Evolutionary conservation across 495 filamentous ascomycete species (phyloP), one percentile per base, ranked within the genome.

Genomic region (Jackrogersella minutella): DNA sequence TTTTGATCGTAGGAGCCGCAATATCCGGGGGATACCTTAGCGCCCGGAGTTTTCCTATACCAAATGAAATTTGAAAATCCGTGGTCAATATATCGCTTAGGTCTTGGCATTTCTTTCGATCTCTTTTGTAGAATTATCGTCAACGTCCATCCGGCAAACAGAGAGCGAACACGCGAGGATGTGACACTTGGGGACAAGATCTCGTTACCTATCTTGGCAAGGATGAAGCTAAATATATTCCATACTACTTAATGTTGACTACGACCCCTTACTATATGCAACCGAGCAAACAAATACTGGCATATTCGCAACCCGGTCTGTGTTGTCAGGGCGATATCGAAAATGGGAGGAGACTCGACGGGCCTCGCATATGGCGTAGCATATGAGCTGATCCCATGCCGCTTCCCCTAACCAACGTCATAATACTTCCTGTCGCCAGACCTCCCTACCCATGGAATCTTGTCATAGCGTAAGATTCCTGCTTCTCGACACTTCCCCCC

Each of bases 391-490:
- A 59, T 56, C 37, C n/a, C 55, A 52, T 58, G 55, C 37, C 37
- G 53, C 54, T 43, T 55, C 28, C 53, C 44, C 54, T 34, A 22
- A 8, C 34, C 49, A 59, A 69, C 66, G 66, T 69, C 66, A 69
- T 59, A 43, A n/a, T n/a, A n/a, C n/a, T 39, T 13, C 26, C 47
- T 41, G 31, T 44, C 43, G 50, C 36, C 58, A 53, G 22, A 56
- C 19, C 17, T 43, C 14, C 3, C 22, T n/a, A n/a, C n/a, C n/a
- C n/a, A n/a, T n/a, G n/a, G n/a, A n/a, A n/a, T n/a, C n/a, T n/a
- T n/a, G n/a, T n/a, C n/a, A n/a, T n/a, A n/a, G n/a, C n/a, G n/a
- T n/a, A n/a, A n/a, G 34, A 54, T 54, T 54, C 33, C 19, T 28
- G 21, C 21, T 39, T 40, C 47, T 40, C 34, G 34, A 54, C 28